Evolutionary conservation across 2,329 filamentous ascomycete genomes (phyloP), one percentile per base, ranked within the genome.

Genomic region (Macrophomina pseudophaseolina): DNA sequence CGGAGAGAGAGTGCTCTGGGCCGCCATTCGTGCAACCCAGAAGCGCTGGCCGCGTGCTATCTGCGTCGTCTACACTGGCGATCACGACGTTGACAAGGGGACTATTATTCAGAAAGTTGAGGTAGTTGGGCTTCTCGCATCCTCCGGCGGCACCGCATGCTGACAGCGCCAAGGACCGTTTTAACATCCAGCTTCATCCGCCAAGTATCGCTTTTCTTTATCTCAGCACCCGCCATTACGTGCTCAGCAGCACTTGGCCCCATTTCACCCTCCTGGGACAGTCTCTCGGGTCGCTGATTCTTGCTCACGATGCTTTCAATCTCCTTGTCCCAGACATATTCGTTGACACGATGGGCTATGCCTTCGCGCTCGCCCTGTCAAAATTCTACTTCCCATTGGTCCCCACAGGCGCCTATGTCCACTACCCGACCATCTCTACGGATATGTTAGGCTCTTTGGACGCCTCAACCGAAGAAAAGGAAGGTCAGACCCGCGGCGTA

Each of bases 261-360:
- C 90, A 88, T 74, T 95, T 98, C 79, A 99, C 95, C 0, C 87
- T 99, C 4, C 84, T 97, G 3, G 94, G 94, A n/a, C 95, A 99
- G 78, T 97, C 93, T 2, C 75, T 98, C 3, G 95, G 95, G 49
- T 97, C 94, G 5, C 75, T 99, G 53, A 76, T 97, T 33, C 84
- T 99, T 64, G 94, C 91, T 32, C 95, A 92, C 84, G 94, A 99
- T 74, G 94, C 94, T 11, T 95, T 99, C 77, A 90, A 88, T n/a
- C 87, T 97, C 2, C 85, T 98, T 2, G 91, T 94, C 0, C 95
- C 95, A 0, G 95, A 99, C 77, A 86, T 98, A 63, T 97, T 98
- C 76, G 85, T 99, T 72, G 95, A 99, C 75, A 99, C 95, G 1
- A 97, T 99, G 94, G 95, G 95, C 69, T 99, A 97, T 74, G 93